Conservation (phyloP, 345 rosid species). For the Salix exigua region DNA sequence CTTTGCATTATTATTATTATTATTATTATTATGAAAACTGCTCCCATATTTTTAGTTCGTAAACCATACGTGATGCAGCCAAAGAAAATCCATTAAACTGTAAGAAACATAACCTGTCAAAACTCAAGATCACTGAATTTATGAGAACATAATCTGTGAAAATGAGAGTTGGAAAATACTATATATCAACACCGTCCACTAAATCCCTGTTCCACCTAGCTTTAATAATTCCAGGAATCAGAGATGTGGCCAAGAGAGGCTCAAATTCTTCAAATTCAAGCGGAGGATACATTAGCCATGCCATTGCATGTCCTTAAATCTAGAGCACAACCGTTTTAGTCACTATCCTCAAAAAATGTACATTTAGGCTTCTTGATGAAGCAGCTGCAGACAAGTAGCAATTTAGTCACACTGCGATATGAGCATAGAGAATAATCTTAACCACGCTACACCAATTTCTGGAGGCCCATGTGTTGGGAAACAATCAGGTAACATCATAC, state of each 20-base stretch:
- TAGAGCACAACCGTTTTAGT: background rate
- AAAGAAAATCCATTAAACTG: background rate
- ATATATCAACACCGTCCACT: background rate
- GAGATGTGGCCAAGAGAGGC: background rate
- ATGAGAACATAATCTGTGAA: background rate
- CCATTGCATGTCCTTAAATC: background rate
- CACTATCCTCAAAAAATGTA: conserved; percentile 5
- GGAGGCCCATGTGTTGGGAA: background rate
- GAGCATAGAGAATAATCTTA: conserved; percentile 9
- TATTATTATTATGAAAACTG: too few species aligned
- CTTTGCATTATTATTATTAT: background rate
- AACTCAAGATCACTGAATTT: background rate
- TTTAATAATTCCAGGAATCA: background rate
- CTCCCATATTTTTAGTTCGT: background rate
- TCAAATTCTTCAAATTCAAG: conserved; percentile 3
- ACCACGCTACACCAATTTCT: background rate
- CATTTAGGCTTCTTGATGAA: conserved; percentile 7
- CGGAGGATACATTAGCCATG: background rate
- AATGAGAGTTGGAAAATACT: background rate
- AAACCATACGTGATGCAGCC: background rate
- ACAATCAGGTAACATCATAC: conserved; percentile 3
- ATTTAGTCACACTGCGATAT: too few species aligned
- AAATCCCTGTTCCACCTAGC: background rate
- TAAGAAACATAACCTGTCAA: background rate
- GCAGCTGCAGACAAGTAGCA: conserved; percentile 3